phyloP scores from a whole-genome alignment of 352 stramenopile species.

The Pythium aristosporum region DNA sequence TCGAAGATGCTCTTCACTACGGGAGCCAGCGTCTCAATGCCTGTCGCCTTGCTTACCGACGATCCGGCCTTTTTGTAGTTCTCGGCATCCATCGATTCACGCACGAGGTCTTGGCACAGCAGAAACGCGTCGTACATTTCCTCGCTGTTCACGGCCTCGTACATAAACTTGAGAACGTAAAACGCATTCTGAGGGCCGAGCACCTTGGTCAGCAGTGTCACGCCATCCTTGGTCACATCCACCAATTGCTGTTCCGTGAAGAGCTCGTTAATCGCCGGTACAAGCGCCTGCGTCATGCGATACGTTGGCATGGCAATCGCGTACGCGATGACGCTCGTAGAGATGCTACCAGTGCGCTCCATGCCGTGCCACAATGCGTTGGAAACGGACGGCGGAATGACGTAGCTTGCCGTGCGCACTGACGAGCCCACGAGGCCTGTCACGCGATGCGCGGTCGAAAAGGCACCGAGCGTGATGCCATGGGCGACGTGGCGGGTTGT shows the following conservation, averaged over 20 bases:
- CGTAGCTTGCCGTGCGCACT: slow-evolving; percentile 47
- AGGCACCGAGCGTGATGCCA: slow-evolving; percentile 44
- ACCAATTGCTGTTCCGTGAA: slow-evolving; percentile 62
- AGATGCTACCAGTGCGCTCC: slow-evolving; percentile 57
- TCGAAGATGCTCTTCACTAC: slow-evolving; percentile 49
- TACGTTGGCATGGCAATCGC: slow-evolving; percentile 72
- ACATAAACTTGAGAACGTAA: slow-evolving; percentile 66
- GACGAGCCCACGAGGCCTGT: slow-evolving; percentile 60
- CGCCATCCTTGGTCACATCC: slow-evolving; percentile 41
- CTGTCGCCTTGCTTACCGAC: slow-evolving; percentile 42
- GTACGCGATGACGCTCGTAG: slow-evolving; percentile 54
- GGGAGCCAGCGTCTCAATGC: slow-evolving; percentile 41
- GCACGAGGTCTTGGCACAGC: slow-evolving; percentile 57
- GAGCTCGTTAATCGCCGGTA: slow-evolving; percentile 41
- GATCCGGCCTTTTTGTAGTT: slow-evolving; percentile 58
- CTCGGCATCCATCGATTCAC: slow-evolving; percentile 56
- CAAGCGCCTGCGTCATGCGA: slow-evolving; percentile 48
- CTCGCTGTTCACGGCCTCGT: slow-evolving; percentile 76
- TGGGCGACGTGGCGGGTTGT: slow-evolving; percentile 56
- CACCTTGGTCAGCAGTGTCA: slow-evolving; percentile 53
- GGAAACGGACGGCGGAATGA: slow-evolving; percentile 59
- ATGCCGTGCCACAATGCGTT: slow-evolving; percentile 64
- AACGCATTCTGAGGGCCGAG: slow-evolving; percentile 75
- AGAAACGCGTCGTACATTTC: slow-evolving; percentile 67
- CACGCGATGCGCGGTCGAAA: slow-evolving; percentile 51